Conservation (phyloP, 2,329 filamentous ascomycete species). For the Zymoseptoria pseudotritici region DNA sequence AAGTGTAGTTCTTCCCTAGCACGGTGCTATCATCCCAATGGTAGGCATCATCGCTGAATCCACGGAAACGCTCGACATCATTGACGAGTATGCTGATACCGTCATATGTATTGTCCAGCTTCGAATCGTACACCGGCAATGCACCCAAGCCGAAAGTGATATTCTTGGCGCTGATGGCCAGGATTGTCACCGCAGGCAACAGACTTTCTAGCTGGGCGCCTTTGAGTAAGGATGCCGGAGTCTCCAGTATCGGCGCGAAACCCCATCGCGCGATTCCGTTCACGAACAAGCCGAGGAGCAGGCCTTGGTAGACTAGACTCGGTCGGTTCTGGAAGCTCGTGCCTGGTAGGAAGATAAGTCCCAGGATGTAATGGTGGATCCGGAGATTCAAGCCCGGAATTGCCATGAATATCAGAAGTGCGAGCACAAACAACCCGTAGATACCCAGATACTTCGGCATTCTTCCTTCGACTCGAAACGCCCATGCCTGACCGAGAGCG, state of each 20-base stretch:
- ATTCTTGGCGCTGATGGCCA: slow-evolving; percentile 44
- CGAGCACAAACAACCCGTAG: slow-evolving; percentile 60
- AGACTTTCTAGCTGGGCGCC: slow-evolving; percentile 48
- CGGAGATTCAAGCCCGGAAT: slow-evolving; percentile 73
- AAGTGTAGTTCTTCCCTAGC: slow-evolving; percentile 21
- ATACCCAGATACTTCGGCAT: slow-evolving; percentile 70
- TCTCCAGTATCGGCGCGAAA: slow-evolving; percentile 83
- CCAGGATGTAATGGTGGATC: slow-evolving; percentile 92
- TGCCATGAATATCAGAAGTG: slow-evolving; percentile 62
- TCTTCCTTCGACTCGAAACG: slow-evolving; percentile 76
- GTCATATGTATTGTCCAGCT: slow-evolving; percentile 50
- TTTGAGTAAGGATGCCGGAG: slow-evolving; percentile 60
- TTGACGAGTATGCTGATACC: slow-evolving; percentile 77
- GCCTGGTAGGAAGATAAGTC: slow-evolving; percentile 76
- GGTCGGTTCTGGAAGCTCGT: slow-evolving; percentile 84
- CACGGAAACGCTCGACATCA: slow-evolving; percentile 73
- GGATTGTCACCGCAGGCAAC: slow-evolving; percentile 46
- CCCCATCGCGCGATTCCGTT: slow-evolving; percentile 93
- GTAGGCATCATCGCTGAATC: slow-evolving; percentile 54
- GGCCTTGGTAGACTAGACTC: slow-evolving; percentile 77
- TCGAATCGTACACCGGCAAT: slow-evolving; percentile 30
- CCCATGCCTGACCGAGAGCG: slow-evolving; percentile 69
- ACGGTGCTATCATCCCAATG: slow-evolving; percentile 32
- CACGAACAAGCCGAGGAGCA: slow-evolving; percentile 84
- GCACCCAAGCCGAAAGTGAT: slow-evolving; percentile 57